Conservation (phyloP, 2,329 filamentous ascomycete genomes). For the Xylariaceae sp. region DNA sequence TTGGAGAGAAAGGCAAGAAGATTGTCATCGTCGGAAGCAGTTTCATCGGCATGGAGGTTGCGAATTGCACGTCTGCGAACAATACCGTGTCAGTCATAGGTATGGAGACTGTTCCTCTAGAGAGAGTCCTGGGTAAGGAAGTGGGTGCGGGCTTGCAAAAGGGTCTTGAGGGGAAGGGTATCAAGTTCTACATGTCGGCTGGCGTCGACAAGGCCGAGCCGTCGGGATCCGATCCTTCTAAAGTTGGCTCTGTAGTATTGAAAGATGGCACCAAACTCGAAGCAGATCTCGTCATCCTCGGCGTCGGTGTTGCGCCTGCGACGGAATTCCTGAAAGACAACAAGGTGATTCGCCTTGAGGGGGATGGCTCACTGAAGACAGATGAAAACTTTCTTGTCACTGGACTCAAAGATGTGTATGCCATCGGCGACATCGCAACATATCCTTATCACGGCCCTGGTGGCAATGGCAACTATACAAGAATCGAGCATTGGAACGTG, state of each 20-base stretch:
- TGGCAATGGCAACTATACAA: constrained; percentile 72
- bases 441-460: constrained; percentile 94
- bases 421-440: constrained; percentile 92
- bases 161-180: constrained; percentile 80
- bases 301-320: constrained; percentile 85
- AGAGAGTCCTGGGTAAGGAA: constrained; percentile 81
- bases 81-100: constrained; percentile 88
- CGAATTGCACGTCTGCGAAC: constrained; percentile 78
- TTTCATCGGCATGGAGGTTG: constrained; percentile 99
- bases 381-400: constrained; percentile 80
- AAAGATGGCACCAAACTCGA: constrained; percentile 86
- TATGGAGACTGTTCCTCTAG: constrained; percentile 84
- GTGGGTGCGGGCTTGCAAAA: constrained; percentile 83
- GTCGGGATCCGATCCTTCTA: constrained; percentile 68
- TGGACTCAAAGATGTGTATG: constrained; percentile 83
- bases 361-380: constrained; percentile 85
- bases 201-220: constrained; percentile 83
- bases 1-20: constrained; percentile 87
- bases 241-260: constrained; percentile 80
- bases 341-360: constrained; percentile 70
- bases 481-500: constrained; percentile 99
- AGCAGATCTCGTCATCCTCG: constrained; percentile 89
- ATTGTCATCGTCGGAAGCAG: constrained; percentile 90
- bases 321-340: constrained; percentile 84
- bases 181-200: constrained; percentile 86